Base-by-base conservation (phyloP, 805 yeast genomes). In the Suhomyces kilbournensis region DNA sequence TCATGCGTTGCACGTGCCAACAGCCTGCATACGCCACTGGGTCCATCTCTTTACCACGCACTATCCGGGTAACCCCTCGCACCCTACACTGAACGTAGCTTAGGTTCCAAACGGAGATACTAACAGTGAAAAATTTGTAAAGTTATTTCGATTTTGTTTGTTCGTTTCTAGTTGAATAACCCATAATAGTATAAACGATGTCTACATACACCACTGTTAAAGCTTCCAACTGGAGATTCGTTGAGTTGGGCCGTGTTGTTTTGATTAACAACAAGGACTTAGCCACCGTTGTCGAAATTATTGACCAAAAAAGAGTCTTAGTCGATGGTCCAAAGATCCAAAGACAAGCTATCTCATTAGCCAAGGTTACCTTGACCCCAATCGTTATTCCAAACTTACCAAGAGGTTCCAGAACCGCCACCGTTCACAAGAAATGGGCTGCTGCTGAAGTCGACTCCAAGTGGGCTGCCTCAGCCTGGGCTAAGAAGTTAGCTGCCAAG, bases 191-290 rank as follows among this genome's bases (percentile, higher is more conserved):
- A 50, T 42, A 42, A 25, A 44, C 49, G 49, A 69, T 70, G 72
- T 69, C 74, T 57, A 53, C 67, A 52, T 59, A 65, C 62, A 60
- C 90, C 75, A 78, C 88, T 76, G 94, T 94, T 78, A 88, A 90
- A 83, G 89, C 96, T 77, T 83, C 96, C 78, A 89, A 89, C 93
- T 94, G 98, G 98, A 90, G 97, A 89, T 85, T 84, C 75, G 99
- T 94, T 78, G 97, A 93, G 85, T 89, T 92, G 75, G 99, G 99
- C 79, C 97, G 99, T 84, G 89, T 94, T 76, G 97, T 92, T 77
- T 87, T 93, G 74, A 76, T 93, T 75, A 64, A 73, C 75, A 83
- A 84, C 86, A 83, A 86, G 79, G 89, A 90, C 80, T 85, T 94
- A 75, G 99, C 98, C 71, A 82, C 96, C 75, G 86, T 94, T 72